These are phyloP conservation scores for Musa itinerans DNA, from an alignment of 176 grass and related monocot species.

Conservation along the genomic window DNA sequence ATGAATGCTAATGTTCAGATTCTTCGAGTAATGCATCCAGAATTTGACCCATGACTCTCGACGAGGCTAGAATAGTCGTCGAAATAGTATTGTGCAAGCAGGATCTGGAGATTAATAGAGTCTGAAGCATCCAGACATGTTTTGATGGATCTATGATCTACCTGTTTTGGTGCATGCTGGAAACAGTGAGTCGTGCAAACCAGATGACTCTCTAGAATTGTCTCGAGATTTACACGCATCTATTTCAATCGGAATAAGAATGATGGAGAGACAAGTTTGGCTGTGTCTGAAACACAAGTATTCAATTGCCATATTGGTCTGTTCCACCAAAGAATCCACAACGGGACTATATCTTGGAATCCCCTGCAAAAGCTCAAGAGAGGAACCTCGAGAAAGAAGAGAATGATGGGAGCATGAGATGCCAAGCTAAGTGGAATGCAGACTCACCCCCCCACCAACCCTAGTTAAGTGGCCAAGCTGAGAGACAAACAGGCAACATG, in stretches of 20 bases:
- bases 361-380: not conserved
- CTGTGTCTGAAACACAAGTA: not conserved
- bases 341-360: not conserved
- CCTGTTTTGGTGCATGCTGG: not conserved
- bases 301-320: not conserved
- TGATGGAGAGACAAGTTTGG: not conserved
- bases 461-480: conserved; percentile 15
- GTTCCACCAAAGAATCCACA: not conserved
- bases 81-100: too few species aligned
- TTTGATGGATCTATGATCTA: too few species aligned
- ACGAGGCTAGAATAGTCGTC: too few species aligned
- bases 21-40: too few species aligned
- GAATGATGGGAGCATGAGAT: conserved; percentile 10
- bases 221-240: not conserved
- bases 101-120: too few species aligned
- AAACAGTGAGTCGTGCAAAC: not conserved
- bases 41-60: too few species aligned
- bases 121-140: too few species aligned
- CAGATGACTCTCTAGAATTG: not conserved
- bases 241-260: not conserved
- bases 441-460: conserved; percentile 13
- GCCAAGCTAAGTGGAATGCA: conserved; percentile 38
- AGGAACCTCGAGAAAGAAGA: not conserved
- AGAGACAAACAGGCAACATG: not conserved
- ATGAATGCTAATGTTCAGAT: too few species aligned